Percentiles rank a stretch among this genome's conserved stretches.
phyloP scores from a whole-genome alignment of 2,329 filamentous ascomycete genomes.

The Dryadomyces quercivorus region DNA sequence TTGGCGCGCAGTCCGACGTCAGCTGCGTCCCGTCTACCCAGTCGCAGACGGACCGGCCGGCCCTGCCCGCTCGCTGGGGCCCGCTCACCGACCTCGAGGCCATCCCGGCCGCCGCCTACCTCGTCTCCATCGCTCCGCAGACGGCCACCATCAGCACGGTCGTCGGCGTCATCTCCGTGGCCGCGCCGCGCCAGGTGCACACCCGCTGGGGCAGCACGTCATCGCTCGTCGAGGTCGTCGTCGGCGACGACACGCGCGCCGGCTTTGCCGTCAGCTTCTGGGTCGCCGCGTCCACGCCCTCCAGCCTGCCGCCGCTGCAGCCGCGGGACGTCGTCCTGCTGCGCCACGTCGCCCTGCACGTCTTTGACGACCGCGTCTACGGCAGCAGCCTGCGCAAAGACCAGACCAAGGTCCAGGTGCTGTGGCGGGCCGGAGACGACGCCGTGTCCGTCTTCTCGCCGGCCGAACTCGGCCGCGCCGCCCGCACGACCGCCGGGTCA shows the following conservation, averaged over 20 bases:
- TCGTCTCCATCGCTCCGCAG: constrained; percentile 59
- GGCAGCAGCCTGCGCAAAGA: constrained; percentile 68
- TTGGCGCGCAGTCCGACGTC: background rate
- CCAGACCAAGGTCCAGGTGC: constrained; percentile 55
- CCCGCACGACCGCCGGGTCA: background rate
- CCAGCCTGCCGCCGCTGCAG: constrained; percentile 35
- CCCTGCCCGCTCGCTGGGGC: constrained; percentile 17
- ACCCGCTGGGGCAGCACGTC: constrained; percentile 51
- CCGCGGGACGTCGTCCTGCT: constrained; percentile 68
- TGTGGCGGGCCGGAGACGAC: constrained; percentile 38
- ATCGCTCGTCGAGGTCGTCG: constrained; percentile 62
- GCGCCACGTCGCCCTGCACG: constrained; percentile 65
- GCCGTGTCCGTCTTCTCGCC: no score
- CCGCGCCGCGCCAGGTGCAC: constrained; percentile 52
- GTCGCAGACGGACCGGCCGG: constrained; percentile 10
- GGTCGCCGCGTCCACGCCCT: constrained; percentile 13
- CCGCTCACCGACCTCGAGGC: constrained; percentile 52
- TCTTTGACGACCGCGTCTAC: constrained; percentile 67
- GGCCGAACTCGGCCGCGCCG: background rate
- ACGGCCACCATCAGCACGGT: constrained; percentile 75
- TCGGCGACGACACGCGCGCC: constrained; percentile 75
- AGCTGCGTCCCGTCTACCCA: background rate
- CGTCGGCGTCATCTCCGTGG: constrained; percentile 64
- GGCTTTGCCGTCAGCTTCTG: constrained; percentile 24
- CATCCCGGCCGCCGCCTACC: constrained; percentile 54